Base-by-base conservation (phyloP, 257 asterid species). In the Schizonepeta tenuifolia region DNA sequence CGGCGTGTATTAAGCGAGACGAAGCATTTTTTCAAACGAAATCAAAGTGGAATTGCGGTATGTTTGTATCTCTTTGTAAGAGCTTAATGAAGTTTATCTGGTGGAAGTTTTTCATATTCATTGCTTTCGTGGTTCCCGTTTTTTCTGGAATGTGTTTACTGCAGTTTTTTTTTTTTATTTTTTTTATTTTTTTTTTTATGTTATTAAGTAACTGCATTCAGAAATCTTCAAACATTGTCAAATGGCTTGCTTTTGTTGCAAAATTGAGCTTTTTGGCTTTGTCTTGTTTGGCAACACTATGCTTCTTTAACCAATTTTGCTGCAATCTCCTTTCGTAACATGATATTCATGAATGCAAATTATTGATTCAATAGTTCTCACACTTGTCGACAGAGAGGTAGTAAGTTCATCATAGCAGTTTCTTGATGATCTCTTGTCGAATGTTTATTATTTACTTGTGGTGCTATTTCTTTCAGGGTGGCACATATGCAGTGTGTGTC, bases 401-500 rank as follows among this genome's bases (percentile, higher is more conserved):
- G 38, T 20, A 24, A n/a, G 18, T 72, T 26, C 44, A 18, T 9
- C 20, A 2, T 40, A 9, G 31, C 36, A 18, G 22, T 38, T 56
- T 54, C 74, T 21, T 26, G 70, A 71, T 65, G 74, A 57, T 54
- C 71, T 21, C 7, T 21, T 59, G 65, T 35, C 7, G 66, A 9
- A 6, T 57, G 56, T 14, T 66, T 8, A 59, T 24, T 41, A 15
- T 33, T 77, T 66, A 11, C 46, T 78, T 74, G 21, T 63, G 70
- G 54, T 63, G 71, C 72, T 53, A 57, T 31, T 77, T 75, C 26
- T 81, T 81, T 77, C 91, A 92, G 97, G 97, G 55, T 92, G 96
- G 97, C 97, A 92, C 81, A 92, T 92, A 70, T 92, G 97, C 74
- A 89, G 88, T 75, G 91, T 83, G 71, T 92, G 97, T 60, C 83